Evolutionary conservation across 768 basidiomycete genomes (phyloP).

Genomic region (Boletus rubropictus): DNA sequence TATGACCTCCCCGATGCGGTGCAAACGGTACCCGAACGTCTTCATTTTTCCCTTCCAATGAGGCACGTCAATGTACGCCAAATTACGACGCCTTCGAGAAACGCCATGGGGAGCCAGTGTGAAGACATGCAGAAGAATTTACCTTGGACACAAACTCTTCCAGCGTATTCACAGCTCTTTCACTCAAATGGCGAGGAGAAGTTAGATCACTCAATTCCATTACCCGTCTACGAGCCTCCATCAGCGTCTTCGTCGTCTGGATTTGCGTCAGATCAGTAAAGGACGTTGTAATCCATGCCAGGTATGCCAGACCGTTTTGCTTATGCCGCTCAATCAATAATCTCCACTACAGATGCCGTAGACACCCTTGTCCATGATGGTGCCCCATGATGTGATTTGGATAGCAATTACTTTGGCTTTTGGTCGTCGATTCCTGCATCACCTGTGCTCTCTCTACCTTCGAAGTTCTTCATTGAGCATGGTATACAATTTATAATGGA

Average conservation of each 20-base stretch:
- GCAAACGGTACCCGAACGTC: constrained; percentile 17
- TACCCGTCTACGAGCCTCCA: constrained; percentile 58
- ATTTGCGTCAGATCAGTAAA: constrained; percentile 4
- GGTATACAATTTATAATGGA: background rate
- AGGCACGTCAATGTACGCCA: constrained; percentile 43
- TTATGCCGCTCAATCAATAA: background rate
- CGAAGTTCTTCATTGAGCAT: background rate
- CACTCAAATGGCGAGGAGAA: constrained; percentile 67
- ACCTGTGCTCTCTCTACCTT: constrained; percentile 1
- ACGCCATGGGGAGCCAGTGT: background rate
- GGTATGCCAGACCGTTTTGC: background rate
- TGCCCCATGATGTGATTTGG: background rate
- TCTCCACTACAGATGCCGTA: background rate
- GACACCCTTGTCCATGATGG: background rate
- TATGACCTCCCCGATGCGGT: constrained; percentile 44
- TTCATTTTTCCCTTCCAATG: constrained; percentile 44
- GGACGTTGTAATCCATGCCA: constrained; percentile 1
- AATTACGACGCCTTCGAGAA: background rate
- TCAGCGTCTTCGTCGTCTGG: constrained; percentile 2
- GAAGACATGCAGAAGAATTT: constrained; percentile 10
- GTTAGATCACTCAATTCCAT: constrained; percentile 56
- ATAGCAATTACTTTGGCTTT: background rate
- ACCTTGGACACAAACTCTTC: constrained; percentile 38
- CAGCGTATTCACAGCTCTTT: constrained; percentile 76
- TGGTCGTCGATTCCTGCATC: constrained; percentile 10